These are phyloP conservation scores for Turnera subulata DNA, from an alignment of 345 rosid genomes.

Conservation along the genomic window DNA sequence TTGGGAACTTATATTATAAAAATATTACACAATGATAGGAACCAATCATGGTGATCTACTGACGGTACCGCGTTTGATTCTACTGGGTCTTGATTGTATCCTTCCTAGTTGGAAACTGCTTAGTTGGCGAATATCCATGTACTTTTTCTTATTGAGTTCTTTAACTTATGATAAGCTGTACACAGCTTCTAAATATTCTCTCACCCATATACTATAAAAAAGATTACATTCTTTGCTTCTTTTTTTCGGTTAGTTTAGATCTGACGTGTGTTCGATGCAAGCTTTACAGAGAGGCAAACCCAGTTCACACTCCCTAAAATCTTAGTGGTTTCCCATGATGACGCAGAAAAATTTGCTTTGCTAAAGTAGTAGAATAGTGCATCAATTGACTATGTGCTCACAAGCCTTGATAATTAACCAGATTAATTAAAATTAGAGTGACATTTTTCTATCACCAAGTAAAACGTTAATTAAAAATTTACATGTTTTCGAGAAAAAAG, in stretches of 20 bases:
- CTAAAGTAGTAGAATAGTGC: too few relatives aligned
- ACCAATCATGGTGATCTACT: background rate
- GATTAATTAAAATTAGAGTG: too few relatives aligned
- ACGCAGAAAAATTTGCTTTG: too few relatives aligned
- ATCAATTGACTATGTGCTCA: too few relatives aligned
- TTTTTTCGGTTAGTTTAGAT: background rate
- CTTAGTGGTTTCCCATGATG: background rate
- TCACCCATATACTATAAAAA: background rate
- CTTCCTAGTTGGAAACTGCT: background rate
- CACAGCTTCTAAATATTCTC: conserved; percentile 3
- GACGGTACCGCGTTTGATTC: background rate
- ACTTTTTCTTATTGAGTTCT: background rate
- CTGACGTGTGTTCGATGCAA: background rate
- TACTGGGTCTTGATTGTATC: too few relatives aligned
- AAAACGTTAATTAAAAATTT: too few relatives aligned
- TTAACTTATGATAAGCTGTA: background rate
- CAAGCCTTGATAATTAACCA: too few relatives aligned
- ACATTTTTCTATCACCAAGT: too few relatives aligned
- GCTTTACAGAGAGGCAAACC: background rate
- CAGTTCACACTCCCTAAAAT: background rate
- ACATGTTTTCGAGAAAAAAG: too few relatives aligned
- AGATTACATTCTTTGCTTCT: too few relatives aligned
- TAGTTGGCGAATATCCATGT: background rate
- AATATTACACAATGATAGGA: too few relatives aligned
- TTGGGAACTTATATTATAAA: too few relatives aligned